phyloP scores from a whole-genome alignment of 495 filamentous ascomycete species.

The Penicillium ucsense region DNA sequence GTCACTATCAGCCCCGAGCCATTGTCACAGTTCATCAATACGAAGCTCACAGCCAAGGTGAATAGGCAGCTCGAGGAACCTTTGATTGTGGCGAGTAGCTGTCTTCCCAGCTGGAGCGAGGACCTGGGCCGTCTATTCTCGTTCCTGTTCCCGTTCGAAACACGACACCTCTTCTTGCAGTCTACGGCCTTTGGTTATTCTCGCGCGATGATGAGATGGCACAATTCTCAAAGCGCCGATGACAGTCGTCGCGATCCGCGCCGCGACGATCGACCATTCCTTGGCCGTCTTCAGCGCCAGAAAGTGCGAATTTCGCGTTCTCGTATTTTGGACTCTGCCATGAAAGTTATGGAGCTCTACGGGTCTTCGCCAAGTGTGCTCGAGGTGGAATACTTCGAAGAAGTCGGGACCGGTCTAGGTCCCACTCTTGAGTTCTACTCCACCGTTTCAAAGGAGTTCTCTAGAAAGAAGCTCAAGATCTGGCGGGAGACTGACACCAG shows the following conservation, averaged over 20 bases:
- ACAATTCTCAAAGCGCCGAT: conserved; percentile 74
- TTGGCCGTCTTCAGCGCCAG: conserved; percentile 90
- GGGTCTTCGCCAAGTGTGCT: conserved; percentile 89
- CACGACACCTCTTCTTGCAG: conserved; percentile 90
- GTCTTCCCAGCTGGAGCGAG: conserved; percentile 92
- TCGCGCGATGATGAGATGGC: conserved; percentile 95
- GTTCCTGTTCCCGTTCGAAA: conserved; percentile 99
- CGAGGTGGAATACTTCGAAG: conserved; percentile 98
- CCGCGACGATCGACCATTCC: conserved; percentile 80
- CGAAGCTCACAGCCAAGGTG: conserved; percentile 96
- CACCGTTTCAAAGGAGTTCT: conserved; percentile 94
- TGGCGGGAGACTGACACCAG: conserved; percentile 89
- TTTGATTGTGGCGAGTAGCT: conserved; percentile 96
- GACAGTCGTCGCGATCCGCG: conserved; percentile 71
- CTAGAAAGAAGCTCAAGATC: conserved; percentile 89
- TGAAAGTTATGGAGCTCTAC: conserved; percentile 99
- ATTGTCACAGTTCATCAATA: conserved; percentile 94
- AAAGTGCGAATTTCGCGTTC: conserved; percentile 92
- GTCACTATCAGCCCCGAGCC: conserved; percentile 71
- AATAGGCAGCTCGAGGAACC: conserved; percentile 97
- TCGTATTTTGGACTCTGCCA: conserved; percentile 88
- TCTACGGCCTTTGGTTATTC: conserved; percentile 98
- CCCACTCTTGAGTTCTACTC: conserved; percentile 98
- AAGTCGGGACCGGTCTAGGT: conserved; percentile 93
- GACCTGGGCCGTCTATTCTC: conserved; percentile 93